Base-by-base conservation (phyloP, 805 yeast genomes). In the Komagataella pastoris region DNA sequence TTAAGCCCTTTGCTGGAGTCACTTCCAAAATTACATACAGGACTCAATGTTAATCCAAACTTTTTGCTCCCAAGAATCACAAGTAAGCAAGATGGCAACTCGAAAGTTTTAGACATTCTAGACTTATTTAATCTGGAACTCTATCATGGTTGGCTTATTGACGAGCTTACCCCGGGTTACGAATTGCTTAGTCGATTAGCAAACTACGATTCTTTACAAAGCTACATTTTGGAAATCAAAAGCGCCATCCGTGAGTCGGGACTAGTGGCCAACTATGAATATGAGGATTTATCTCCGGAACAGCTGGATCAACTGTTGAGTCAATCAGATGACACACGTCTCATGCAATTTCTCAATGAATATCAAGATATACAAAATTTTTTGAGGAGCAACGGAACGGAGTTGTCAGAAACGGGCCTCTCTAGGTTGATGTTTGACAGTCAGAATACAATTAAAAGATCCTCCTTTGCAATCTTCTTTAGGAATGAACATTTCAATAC, bases 401-500 rank as follows among this genome's bases (percentile, higher is more conserved):
- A 91, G 61, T 67, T 90, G 59, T 88, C 98, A 0, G 69, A 68
- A 0, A 66, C 70, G 49, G 99, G 99, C 0, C 63, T 86, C 12
- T 52, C 61, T 1, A 67, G 68, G 40, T 30, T 30, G 50, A 62
- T 86, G 55, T 68, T 69, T 54, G 12, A 21, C 3, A 48, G 55
- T 47, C 50, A 46, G 14, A 62, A 66, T 5, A 59, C 71, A 3
- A 61, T 87, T 24, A 61, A 65, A 1, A 72, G 74, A 14, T 81
- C 81, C 46, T 75, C 81, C 6, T 72, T 82, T 52, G 77, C 82
- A 1, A 80, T 91, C 0, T 76, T 91, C 55, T 93, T 90, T 69
- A 75, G 97, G 60, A 91, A 93, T 65, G 90, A 93, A 64, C 97
- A 89, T 64, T 91, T 87, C 65, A 77, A 77, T 56, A 88, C 97